Percentiles rank a stretch among this genome's conserved stretches.
Evolutionary conservation across 2,329 filamentous ascomycete genomes (phyloP).

Genomic region (Epichloe sibirici): DNA sequence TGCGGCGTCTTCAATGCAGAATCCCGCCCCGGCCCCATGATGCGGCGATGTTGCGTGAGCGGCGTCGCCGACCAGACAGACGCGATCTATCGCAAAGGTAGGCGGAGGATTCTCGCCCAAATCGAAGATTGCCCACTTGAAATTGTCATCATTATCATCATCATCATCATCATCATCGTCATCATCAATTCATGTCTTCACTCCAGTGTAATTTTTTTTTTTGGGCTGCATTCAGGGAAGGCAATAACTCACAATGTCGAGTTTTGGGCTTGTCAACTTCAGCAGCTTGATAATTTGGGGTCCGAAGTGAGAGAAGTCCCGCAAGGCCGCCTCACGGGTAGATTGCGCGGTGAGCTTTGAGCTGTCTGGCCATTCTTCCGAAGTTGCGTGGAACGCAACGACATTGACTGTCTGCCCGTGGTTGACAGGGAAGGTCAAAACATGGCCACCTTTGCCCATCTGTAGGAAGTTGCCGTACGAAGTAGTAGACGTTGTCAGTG

Average conservation of each 20-base stretch:
- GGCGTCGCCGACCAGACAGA: conserved; percentile 7
- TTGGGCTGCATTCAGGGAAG: neutral
- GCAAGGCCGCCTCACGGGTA: conserved; percentile 2
- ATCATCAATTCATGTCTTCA: neutral
- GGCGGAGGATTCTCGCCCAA: conserved; percentile 5
- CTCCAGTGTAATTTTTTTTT: neutral
- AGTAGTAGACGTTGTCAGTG: neutral
- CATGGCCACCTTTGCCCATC: conserved; percentile 5
- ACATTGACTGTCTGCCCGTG: conserved; percentile 4
- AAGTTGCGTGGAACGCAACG: conserved; percentile 3
- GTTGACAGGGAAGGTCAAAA: conserved; percentile 4
- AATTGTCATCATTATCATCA: neutral
- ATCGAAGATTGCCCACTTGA: conserved; percentile 6
- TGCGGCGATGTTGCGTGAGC: conserved; percentile 6
- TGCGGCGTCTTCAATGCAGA: conserved; percentile 5
- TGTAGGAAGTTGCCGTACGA: neutral
- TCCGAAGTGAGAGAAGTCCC: conserved; percentile 1
- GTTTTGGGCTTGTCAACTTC: neutral
- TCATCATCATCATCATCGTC: neutral
- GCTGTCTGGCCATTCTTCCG: neutral
- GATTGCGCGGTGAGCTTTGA: neutral
- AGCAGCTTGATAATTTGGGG: neutral
- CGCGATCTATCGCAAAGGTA: neutral
- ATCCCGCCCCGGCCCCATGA: conserved; percentile 4
- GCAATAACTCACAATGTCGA: neutral